Conservation (phyloP, 1,139 yeast genomes). For the Taphrina pruni region DNA sequence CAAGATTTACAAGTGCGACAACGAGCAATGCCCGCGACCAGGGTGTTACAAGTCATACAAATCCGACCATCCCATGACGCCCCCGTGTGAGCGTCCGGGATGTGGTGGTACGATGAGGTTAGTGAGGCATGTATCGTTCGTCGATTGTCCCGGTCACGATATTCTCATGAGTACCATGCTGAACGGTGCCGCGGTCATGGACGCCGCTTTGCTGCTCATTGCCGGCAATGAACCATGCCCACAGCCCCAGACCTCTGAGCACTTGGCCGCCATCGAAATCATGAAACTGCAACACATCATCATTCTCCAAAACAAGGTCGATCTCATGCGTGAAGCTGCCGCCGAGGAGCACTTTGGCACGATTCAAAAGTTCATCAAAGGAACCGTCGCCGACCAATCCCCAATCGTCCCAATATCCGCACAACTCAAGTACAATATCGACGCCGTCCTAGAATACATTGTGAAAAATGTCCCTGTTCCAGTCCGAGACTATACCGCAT, state of each 20-base stretch:
- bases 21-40: constrained; percentile 87
- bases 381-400: constrained; percentile 96
- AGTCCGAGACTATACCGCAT: constrained; percentile 87
- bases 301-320: constrained; percentile 96
- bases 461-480: constrained; percentile 97
- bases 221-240: constrained; percentile 99
- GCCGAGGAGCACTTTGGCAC: constrained; percentile 96
- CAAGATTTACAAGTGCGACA: constrained; percentile 90
- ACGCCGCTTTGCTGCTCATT: constrained; percentile 91
- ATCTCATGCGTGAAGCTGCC: constrained; percentile 95
- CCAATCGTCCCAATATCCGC: constrained; percentile 99
- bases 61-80: constrained; percentile 91
- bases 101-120: constrained; percentile 79
- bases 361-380: constrained; percentile 82
- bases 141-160: constrained; percentile 99
- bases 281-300: constrained; percentile 98
- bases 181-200: constrained; percentile 99
- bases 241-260: constrained; percentile 99
- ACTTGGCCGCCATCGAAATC: constrained; percentile 98
- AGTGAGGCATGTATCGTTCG: constrained; percentile 96
- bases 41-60: constrained; percentile 93
- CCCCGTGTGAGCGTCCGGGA: constrained; percentile 86
- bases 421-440: constrained; percentile 96
- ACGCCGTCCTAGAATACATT: constrained; percentile 96
- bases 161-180: constrained; percentile 99